Evolutionary conservation across 2,329 filamentous ascomycete species (phyloP), one percentile per base, ranked within the genome.

Genomic region (Gaeumannomyces tritici): DNA sequence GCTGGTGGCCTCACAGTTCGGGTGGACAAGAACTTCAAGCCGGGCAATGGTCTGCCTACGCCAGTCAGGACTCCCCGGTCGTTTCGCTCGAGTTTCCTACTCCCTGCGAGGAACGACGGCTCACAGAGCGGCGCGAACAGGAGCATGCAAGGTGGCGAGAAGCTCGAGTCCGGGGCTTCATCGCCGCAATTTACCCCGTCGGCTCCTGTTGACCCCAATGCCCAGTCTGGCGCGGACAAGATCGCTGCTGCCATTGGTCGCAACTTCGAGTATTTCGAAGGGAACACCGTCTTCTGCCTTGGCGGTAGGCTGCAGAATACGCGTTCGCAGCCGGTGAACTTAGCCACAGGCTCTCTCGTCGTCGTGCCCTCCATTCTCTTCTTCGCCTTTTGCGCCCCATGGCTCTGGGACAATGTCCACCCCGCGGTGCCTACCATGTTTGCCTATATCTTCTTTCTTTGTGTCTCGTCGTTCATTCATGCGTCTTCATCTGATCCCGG

Each of bases 401-500:
- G 89, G 84, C 73, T 96, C 61, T 97, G 92, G 92, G 80, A 87
- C 68, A 82, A 96, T 69, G 82, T 96, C 66, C 96, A 91, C 51
- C 93, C 93, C 35, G 92, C 91, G 61, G 85, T 98, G 69, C 95
- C 95, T 61, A 85, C 98, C 68, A 75, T 91, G 56, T 98, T 96
- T 76, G 93, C 86, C 61, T 99, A 99, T 72, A 71, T 97, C n/a
- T 91, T 91, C 70, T 93, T 89, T 73, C 80, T 99, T 31, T 96
- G 90, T 75, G 80, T 97, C 59, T 96, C 93, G 28, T 98, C 95
- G 3, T 99, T 98, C 71, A 71, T 97, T 62, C 93, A 97, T 75
- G 95, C 93, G 4, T 97, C 95, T 3, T 83, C 89, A 61, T 90
- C 93, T 57, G 93, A 99, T 75, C 93, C 95, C 33, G 95, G 95